phyloP scores from a whole-genome alignment of 176 grass and related monocot species.

The Aegilops tauschii region DNA sequence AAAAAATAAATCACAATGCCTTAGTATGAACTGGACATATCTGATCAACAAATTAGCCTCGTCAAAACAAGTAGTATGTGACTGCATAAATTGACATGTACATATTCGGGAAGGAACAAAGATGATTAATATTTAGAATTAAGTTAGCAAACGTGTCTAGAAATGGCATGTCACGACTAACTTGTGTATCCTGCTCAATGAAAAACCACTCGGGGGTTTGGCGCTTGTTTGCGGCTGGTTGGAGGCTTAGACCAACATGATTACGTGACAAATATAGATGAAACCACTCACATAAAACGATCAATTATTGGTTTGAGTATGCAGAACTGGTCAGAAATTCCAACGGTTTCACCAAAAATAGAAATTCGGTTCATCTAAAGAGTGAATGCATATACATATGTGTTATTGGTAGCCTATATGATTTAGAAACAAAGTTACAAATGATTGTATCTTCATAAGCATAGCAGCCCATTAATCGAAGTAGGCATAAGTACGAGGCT shows the following conservation, averaged over 20 bases:
- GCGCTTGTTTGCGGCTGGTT: neutral
- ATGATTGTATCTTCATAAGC: neutral
- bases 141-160: neutral
- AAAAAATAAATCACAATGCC: neutral
- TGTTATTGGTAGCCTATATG: neutral
- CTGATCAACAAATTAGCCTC: too few species aligned
- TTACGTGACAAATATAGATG: neutral
- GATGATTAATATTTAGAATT: neutral
- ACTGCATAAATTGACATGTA: neutral
- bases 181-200: neutral
- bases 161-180: neutral
- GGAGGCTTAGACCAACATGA: neutral
- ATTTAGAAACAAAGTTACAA: neutral
- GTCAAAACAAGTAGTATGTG: neutral
- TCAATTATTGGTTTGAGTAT: neutral
- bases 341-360: neutral
- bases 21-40: neutral
- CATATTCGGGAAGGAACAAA: neutral
- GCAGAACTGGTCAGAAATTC: neutral
- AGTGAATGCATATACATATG: neutral
- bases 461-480: neutral
- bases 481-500: neutral
- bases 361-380: neutral
- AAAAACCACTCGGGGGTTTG: neutral
- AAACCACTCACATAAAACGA: neutral